Evolutionary conservation across 805 yeast species (phyloP).

Genomic region (Candida schatavii): DNA sequence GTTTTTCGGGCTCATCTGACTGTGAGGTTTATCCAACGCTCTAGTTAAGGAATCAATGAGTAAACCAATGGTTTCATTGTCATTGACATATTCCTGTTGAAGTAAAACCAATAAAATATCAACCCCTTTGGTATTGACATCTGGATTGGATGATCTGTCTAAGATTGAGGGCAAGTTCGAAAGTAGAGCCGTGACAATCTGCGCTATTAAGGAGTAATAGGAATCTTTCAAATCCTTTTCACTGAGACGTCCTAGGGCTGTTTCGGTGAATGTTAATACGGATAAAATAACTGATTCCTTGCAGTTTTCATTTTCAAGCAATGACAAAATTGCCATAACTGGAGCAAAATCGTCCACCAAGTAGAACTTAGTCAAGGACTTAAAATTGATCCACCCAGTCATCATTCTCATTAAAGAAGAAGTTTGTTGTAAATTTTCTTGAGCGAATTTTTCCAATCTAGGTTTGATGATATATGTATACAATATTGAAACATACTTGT

Average conservation of each 20-base stretch:
- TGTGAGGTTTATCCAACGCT: slow-evolving; percentile 57
- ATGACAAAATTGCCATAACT: slow-evolving; percentile 50
- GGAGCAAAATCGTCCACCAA: slow-evolving; percentile 55
- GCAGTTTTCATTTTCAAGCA: slow-evolving; percentile 52
- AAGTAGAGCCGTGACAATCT: slow-evolving; percentile 58
- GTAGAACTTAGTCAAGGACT: slow-evolving; percentile 49
- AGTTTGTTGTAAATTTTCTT: slow-evolving; percentile 78
- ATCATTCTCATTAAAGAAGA: slow-evolving; percentile 73
- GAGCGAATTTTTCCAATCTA: slow-evolving; percentile 63
- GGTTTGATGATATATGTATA: slow-evolving; percentile 57
- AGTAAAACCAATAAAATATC: slow-evolving; percentile 51
- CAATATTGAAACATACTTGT: slow-evolving; percentile 45
- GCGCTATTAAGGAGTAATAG: slow-evolving; percentile 48
- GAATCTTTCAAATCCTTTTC: slow-evolving; percentile 28
- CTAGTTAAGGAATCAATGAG: slow-evolving; percentile 56
- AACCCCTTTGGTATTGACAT: slow-evolving; percentile 51
- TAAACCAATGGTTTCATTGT: slow-evolving; percentile 48
- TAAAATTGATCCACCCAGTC: slow-evolving; percentile 47
- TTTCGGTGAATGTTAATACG: slow-evolving; percentile 54
- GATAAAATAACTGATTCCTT: slow-evolving; percentile 62
- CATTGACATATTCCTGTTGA: slow-evolving; percentile 56
- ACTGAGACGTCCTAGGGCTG: slow-evolving; percentile 33
- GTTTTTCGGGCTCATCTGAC: slow-evolving; percentile 45
- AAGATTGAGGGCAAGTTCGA: slow-evolving; percentile 50
- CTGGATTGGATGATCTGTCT: slow-evolving; percentile 37